Evolutionary conservation across 2,329 filamentous ascomycete genomes (phyloP), one percentile per base, ranked within the genome.

Genomic region (Fusarium euwallaceae): DNA sequence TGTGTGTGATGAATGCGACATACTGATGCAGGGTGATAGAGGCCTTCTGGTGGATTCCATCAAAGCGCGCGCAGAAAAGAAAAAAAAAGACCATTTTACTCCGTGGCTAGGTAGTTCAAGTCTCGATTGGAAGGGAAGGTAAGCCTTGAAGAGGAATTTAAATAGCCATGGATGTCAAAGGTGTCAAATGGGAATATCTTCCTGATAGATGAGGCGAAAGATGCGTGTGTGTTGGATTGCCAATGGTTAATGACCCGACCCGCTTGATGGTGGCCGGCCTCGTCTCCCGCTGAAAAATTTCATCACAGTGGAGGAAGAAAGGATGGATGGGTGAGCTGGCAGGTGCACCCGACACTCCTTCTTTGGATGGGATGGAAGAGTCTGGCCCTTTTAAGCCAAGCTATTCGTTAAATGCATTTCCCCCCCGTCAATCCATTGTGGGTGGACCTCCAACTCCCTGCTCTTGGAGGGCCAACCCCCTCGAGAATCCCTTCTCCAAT

Each of bases 371-470:
- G 48, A 53, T 53, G 48, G 48, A 53, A 29, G 24, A 53, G 48
- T 53, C 48, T 32, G 48, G 48, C 48, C 48, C 48, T 53, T 53
- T 53, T 32, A 53, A 53, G 48, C 48, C 48, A 53, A 53, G 48
- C 27, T 53, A 32, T 53, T 53, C 48, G 48, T 32, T 53, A 53
- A 29, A 53, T 53, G 17, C 48, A 53, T 29, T 9, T 51, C 14
- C 48, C 29, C 48, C 24, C 24, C 24, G 24, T 27, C 24, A 27
- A 20, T 6, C 4, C 24, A 27, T 16, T 11, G 45, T 51, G 45
- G 24, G 27, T 29, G 27, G 27, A 29, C 27, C 27, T 29, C 27
- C 27, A 53, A 17, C 48, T 32, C n/a, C 27, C 11, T 11, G 27
- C 27, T 53, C 27, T 29, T 53, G 48, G 29, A 53, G 48, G 48